Base-by-base conservation (phyloP, 2,329 filamentous ascomycete species). In the Pestalotiopsis sp. region DNA sequence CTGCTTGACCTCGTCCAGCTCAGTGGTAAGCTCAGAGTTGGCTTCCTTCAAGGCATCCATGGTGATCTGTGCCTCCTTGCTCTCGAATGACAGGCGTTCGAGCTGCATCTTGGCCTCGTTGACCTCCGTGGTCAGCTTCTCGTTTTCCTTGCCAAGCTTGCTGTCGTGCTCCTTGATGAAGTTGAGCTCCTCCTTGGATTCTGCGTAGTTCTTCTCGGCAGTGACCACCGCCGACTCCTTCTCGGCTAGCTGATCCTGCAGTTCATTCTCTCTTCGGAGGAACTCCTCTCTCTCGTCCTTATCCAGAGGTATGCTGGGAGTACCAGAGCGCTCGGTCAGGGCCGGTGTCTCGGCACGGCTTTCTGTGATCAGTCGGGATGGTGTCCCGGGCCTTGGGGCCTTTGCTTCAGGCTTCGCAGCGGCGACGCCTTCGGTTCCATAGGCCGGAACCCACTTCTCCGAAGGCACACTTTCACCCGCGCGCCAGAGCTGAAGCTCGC, bases 221-320 rank as follows among this genome's bases (percentile, higher is more conserved):
- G 91, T 87, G 7, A 91, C 90, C 57, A 97, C 91, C 73, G 92
- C 90, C 2, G 92, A 91, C 80, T 99, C 96, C 81, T 91, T 96
- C 81, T 99, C 96, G 1, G 96, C 91, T 66, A 99, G 88, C 82
- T 98, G 95, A 78, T 99, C 96, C 79, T 98, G 96, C 57, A 99
- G 87, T 79, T 99, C 96, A 75, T 99, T 99, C 80, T 99, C 96
- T 67, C 96, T 90, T 75, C 94, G 90, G 72, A 99, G 81, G 76
- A 98, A 99, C 79, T 99, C 96, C 76, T 99, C 96, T 70, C 94
- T 91, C 82, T 99, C 96, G 74, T 99, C 96, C 82, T 97, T 98
- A 68, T 99, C 96, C 69, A 98, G 85, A 52, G 93, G 90, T 73
- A 98, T 84, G 76, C 93, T 95, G 2, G 95, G 95, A 13, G 95